These are phyloP conservation scores for Ganoderma resinaceum DNA, from an alignment of 1,284 basidiomycete species.

Conservation along the genomic window DNA sequence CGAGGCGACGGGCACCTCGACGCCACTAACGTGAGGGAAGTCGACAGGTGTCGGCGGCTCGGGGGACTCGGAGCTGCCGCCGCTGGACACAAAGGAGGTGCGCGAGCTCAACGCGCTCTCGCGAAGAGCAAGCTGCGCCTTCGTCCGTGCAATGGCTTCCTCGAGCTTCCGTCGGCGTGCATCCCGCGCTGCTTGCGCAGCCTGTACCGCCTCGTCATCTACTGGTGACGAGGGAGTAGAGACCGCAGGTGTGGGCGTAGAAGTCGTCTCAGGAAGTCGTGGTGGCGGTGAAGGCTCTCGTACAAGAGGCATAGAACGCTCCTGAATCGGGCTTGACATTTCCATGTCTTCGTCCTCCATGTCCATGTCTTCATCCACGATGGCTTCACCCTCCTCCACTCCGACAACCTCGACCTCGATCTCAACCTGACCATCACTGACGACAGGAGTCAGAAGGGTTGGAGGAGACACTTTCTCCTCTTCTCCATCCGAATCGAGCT, in stretches of 20 bases:
- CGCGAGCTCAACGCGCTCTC: conserved; percentile 9
- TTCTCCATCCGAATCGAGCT: conserved; percentile 30
- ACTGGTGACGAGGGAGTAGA: neutral
- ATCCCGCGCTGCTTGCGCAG: neutral
- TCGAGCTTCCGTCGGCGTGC: conserved; percentile 9
- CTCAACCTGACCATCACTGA: neutral
- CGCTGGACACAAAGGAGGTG: conserved; percentile 13
- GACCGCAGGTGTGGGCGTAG: neutral
- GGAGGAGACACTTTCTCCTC: neutral
- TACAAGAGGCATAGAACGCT: neutral
- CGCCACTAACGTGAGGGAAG: neutral
- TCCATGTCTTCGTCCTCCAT: conserved; percentile 22
- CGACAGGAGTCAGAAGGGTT: neutral
- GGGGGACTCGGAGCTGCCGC: conserved; percentile 22
- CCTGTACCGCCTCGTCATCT: neutral
- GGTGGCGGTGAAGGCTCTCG: neutral
- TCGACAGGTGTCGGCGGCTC: conserved; percentile 25
- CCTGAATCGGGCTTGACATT: conserved; percentile 14
- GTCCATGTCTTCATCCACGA: conserved; percentile 17
- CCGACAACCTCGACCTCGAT: conserved; percentile 5
- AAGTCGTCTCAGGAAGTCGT: neutral
- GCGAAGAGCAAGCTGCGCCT: conserved; percentile 13
- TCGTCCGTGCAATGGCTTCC: conserved; percentile 16
- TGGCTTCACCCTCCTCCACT: conserved; percentile 3
- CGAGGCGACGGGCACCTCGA: conserved; percentile 3